Evolutionary conservation across 352 stramenopile species (phyloP).

Genomic region (Globisporangium viniferum): DNA sequence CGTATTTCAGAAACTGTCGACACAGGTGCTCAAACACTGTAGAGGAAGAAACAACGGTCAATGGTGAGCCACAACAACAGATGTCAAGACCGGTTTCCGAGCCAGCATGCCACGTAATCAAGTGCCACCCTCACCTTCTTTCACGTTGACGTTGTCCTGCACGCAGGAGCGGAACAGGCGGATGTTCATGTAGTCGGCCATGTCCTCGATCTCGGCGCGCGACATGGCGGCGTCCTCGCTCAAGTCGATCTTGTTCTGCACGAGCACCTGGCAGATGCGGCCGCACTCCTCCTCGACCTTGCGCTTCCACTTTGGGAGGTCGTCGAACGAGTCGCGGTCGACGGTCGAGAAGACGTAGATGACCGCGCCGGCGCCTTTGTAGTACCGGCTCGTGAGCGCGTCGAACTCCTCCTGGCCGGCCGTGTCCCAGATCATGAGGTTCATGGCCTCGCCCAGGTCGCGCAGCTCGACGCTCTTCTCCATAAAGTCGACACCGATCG

Average conservation of each 20-base stretch:
- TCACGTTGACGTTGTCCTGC: slow-evolving; percentile 73
- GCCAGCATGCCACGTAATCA: background rate
- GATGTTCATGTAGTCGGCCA: slow-evolving; percentile 55
- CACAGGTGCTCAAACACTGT: slow-evolving; percentile 62
- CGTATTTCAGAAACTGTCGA: slow-evolving; percentile 44
- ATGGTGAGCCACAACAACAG: background rate
- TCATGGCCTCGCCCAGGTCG: slow-evolving; percentile 58
- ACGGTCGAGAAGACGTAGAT: slow-evolving; percentile 79
- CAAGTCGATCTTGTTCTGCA: slow-evolving; percentile 79
- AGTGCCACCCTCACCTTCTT: slow-evolving; percentile 32
- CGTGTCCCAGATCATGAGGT: slow-evolving; percentile 84
- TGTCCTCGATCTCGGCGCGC: slow-evolving; percentile 57
- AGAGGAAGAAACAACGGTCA: background rate
- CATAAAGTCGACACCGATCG: slow-evolving; percentile 83
- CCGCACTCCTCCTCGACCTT: slow-evolving; percentile 73
- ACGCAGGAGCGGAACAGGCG: slow-evolving; percentile 60
- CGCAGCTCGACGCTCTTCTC: slow-evolving; percentile 70
- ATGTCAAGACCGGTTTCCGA: background rate
- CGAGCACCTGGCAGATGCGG: slow-evolving; percentile 58
- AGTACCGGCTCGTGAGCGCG: slow-evolving; percentile 76
- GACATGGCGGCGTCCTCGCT: slow-evolving; percentile 59
- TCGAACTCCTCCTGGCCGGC: slow-evolving; percentile 82
- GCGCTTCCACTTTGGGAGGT: slow-evolving; percentile 63
- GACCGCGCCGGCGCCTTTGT: slow-evolving; percentile 61
- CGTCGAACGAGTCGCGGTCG: slow-evolving; percentile 69